Evolutionary conservation across 1,284 basidiomycete species (phyloP), one percentile per base, ranked within the genome.

Genomic region (Afroboletus lepidellus): DNA sequence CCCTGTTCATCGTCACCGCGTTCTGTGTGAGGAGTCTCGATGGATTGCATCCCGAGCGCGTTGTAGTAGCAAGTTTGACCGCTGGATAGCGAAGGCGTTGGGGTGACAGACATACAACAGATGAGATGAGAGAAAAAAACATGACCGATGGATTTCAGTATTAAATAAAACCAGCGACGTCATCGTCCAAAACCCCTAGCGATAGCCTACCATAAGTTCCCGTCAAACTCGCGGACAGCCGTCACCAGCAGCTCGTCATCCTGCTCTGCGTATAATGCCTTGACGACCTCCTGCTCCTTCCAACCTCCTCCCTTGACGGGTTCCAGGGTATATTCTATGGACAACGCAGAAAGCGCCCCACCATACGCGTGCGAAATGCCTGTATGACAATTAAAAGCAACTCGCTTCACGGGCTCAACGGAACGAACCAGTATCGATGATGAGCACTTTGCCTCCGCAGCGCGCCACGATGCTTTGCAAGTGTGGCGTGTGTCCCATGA

Each of bases 401-500:
- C 16, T 20, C 20, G 6, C 20, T 24, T 16, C 27, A 25, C 1
- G 11, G 30, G 9, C 39, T 23, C 25, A 20, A 33, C 20, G 42
- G 50, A 51, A 50, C 41, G 33, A 59, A 84, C 84, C 85, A 5
- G 88, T 91, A 65, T 97, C 94, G 48, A 98, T 96, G 58, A 97
- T 89, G 60, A 97, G 87, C 48, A 97, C 82, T 60, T 89, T 92
- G 12, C 91, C 92, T 42, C 81, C 77, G 66, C 94, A 97, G 53
- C 92, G 77, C 15, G 89, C 84, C 2, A 89, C 83, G 41, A 96
- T 94, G 60, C 80, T 79, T 59, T 86, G 78, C 63, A 95, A 92
- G 67, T 94, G 79, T 0, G 94, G 94, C 0, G 94, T 98, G 69
- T 98, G 94, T 0, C 94, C 94, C 88, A 95, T 94, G 39, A 98